Evolutionary conservation across 1,284 basidiomycete genomes (phyloP).

Genomic region (Peniophora sp.): DNA sequence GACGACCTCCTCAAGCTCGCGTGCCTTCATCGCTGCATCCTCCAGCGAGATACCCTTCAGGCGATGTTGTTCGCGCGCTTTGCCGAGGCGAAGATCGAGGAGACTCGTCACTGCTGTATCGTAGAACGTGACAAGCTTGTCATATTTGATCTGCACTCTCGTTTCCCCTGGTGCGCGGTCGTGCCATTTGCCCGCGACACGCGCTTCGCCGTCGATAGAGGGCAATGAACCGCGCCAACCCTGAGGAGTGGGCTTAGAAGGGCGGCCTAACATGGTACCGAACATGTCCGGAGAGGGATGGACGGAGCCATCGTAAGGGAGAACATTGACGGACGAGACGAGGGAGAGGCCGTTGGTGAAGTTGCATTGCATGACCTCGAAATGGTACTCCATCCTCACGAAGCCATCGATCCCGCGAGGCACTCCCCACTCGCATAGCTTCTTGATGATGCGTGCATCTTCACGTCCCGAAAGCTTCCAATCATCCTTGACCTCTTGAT

Average conservation of each 20-base stretch:
- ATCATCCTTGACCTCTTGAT: not conserved
- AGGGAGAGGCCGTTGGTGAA: constrained; percentile 31
- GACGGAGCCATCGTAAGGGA: not conserved
- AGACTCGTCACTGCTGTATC: constrained; percentile 29
- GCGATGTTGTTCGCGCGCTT: constrained; percentile 26
- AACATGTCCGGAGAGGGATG: not conserved
- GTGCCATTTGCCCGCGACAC: constrained; percentile 30
- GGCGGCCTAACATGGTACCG: not conserved
- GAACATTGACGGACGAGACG: constrained; percentile 19
- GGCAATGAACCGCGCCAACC: constrained; percentile 6
- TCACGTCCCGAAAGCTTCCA: too few species aligned
- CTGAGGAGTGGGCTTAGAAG: not conserved
- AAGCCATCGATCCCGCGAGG: constrained; percentile 3
- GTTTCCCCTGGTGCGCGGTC: constrained; percentile 33
- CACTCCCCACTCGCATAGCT: constrained; percentile 3
- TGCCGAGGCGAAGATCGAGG: constrained; percentile 16
- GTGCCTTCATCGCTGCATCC: not conserved
- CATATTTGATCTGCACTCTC: constrained; percentile 30
- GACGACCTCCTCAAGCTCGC: constrained; percentile 13
- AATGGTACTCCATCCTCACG: constrained; percentile 37
- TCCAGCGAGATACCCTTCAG: constrained; percentile 16
- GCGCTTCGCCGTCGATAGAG: constrained; percentile 14
- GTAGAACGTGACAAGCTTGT: constrained; percentile 33
- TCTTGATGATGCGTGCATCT: not conserved
- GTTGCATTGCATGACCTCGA: constrained; percentile 45